Percentiles rank a stretch among this genome's conserved stretches.
Evolutionary conservation across 345 rosid species (phyloP).

Genomic region (Lepidium aucheri): DNA sequence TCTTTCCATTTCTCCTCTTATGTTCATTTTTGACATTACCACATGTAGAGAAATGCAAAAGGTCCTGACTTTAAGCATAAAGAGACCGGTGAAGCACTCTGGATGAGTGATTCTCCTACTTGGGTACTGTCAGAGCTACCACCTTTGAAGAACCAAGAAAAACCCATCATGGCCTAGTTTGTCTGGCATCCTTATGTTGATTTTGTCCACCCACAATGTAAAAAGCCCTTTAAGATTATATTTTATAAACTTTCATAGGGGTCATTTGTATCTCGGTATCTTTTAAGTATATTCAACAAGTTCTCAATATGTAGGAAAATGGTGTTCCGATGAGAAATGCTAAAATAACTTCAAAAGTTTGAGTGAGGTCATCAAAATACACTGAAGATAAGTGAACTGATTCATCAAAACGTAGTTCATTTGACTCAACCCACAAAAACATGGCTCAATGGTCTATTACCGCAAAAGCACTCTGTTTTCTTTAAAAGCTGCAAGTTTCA

Average conservation of each 20-base stretch:
- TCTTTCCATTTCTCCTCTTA: not conserved
- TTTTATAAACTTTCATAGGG: not conserved
- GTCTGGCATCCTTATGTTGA: not conserved
- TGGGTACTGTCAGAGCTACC: slow-evolving; percentile 61
- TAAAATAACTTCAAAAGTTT: not conserved
- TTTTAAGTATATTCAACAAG: too few species aligned
- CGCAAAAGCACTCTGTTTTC: not conserved
- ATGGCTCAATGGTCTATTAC: not conserved
- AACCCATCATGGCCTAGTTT: slow-evolving; percentile 8
- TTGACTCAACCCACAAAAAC: not conserved
- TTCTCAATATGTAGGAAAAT: too few species aligned
- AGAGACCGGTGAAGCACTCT: slow-evolving; percentile 47
- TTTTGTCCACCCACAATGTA: not conserved
- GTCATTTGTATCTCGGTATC: too few species aligned
- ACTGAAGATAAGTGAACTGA: not conserved
- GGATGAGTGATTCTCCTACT: slow-evolving; percentile 45
- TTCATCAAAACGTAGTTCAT: not conserved
- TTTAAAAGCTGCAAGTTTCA: not conserved
- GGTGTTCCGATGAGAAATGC: not conserved
- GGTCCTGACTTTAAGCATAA: slow-evolving; percentile 67
- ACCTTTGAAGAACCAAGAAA: slow-evolving; percentile 27
- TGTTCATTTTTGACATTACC: not conserved
- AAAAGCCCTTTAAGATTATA: not conserved
- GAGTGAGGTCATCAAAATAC: not conserved
- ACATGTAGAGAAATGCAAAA: slow-evolving; percentile 25